Percentiles rank a stretch among this genome's conserved stretches.
Evolutionary conservation across 495 filamentous ascomycete genomes (phyloP).

Genomic region (Pseudoneurospora amorphoporcata): DNA sequence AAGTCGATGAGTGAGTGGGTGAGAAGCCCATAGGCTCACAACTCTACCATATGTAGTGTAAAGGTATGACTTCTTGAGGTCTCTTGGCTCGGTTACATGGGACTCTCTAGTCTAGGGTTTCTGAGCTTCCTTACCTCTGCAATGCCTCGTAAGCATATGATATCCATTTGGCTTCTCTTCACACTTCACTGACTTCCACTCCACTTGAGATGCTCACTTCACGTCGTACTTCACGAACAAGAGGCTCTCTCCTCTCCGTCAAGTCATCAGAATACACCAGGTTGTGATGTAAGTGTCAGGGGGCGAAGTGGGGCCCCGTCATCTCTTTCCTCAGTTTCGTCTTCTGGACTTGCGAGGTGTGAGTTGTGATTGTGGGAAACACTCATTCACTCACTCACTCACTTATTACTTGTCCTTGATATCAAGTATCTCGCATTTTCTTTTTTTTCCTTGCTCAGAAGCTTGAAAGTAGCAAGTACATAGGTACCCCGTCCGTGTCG

Average conservation of each 20-base stretch:
- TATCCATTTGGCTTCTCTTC: background rate
- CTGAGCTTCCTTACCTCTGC: too few relatives aligned
- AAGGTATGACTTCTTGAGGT: background rate
- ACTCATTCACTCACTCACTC: background rate
- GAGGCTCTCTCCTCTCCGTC: background rate
- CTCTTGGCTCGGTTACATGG: too few relatives aligned
- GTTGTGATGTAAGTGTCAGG: background rate
- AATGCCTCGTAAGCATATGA: too few relatives aligned
- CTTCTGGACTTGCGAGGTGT: background rate
- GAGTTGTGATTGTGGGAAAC: background rate
- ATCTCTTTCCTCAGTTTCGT: background rate
- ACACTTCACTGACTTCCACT: background rate
- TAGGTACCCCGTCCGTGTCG: background rate
- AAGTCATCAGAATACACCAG: background rate
- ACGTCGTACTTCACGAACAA: background rate
- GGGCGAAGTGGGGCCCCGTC: background rate
- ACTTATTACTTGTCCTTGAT: background rate
- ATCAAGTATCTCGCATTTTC: background rate
- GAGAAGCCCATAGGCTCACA: too few relatives aligned
- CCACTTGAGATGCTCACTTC: background rate
- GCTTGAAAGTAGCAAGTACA: background rate
- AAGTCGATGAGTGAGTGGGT: background rate
- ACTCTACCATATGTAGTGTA: too few relatives aligned
- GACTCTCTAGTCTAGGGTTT: too few relatives aligned
- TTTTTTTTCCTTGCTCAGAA: background rate